These are phyloP conservation scores for Rhypophila decipiens DNA, from an alignment of 495 filamentous ascomycete species.

Conservation along the genomic window DNA sequence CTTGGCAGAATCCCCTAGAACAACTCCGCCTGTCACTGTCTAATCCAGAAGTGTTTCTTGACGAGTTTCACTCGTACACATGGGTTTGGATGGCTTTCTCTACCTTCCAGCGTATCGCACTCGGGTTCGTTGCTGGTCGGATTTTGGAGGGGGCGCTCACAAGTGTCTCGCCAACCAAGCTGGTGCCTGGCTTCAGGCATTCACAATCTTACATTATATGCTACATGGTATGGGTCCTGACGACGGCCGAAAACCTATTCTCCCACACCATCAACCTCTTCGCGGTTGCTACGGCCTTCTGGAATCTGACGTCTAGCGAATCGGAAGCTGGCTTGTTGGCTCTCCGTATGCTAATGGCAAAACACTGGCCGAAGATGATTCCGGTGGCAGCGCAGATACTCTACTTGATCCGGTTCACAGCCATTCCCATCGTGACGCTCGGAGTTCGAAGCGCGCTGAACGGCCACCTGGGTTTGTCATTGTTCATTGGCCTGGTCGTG, in stretches of 20 bases:
- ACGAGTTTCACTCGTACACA: slow-evolving; percentile 1
- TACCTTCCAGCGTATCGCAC: neutral
- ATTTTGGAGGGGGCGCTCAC: neutral
- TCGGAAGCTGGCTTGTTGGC: slow-evolving; percentile 8
- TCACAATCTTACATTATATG: neutral
- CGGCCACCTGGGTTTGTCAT: slow-evolving; percentile 15
- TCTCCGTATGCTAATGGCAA: slow-evolving; percentile 1
- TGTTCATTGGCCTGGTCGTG: neutral
- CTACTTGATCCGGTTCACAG: neutral
- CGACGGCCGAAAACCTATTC: slow-evolving; percentile 16
- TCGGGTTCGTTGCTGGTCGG: slow-evolving; percentile 1
- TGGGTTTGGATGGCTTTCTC: neutral
- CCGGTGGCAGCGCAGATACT: neutral
- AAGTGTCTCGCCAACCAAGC: neutral
- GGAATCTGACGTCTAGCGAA: slow-evolving; percentile 5
- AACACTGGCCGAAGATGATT: slow-evolving; percentile 3
- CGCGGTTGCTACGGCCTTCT: slow-evolving; percentile 13
- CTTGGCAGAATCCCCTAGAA: slow-evolving; percentile 17
- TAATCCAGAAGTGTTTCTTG: slow-evolving; percentile 21
- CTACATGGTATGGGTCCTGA: slow-evolving; percentile 15
- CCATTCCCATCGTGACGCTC: slow-evolving; percentile 2
- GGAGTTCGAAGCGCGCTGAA: slow-evolving; percentile 4
- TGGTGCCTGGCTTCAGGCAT: neutral
- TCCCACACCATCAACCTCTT: slow-evolving; percentile 6
- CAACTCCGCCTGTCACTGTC: slow-evolving; percentile 16